These are phyloP conservation scores for Tylopilus cervinicoccineus DNA, from an alignment of 768 basidiomycete genomes.

Conservation along the genomic window DNA sequence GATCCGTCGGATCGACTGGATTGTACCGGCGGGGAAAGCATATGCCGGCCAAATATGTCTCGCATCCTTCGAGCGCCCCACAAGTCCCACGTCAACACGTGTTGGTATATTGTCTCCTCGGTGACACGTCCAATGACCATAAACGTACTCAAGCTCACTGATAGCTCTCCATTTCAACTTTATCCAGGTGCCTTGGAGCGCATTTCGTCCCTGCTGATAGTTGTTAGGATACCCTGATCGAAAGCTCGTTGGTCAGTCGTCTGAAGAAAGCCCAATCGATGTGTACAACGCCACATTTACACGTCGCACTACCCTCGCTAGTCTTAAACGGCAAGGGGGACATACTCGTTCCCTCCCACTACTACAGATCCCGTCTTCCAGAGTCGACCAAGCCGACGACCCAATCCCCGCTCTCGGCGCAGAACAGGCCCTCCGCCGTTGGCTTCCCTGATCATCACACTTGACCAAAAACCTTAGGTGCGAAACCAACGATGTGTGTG, in stretches of 20 bases:
- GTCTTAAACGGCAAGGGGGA: too few relatives aligned
- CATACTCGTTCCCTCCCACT: too few relatives aligned
- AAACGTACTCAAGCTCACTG: neutral
- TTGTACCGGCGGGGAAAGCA: neutral
- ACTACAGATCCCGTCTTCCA: too few relatives aligned
- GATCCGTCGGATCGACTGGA: neutral
- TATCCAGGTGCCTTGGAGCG: neutral
- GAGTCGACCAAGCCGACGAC: too few relatives aligned
- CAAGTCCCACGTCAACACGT: neutral
- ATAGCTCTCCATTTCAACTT: neutral
- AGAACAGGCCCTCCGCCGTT: neutral
- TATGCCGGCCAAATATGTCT: too few relatives aligned
- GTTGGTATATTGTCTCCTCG: neutral
- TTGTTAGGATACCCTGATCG: neutral
- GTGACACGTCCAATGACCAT: neutral
- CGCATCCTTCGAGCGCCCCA: too few relatives aligned
- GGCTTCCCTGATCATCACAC: too few relatives aligned
- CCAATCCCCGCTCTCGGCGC: neutral
- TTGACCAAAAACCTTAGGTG: neutral
- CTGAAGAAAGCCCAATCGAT: too few relatives aligned
- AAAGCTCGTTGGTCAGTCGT: neutral
- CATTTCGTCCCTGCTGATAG: too few relatives aligned
- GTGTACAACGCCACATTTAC: too few relatives aligned
- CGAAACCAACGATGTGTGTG: neutral
- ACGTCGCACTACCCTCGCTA: too few relatives aligned